These are phyloP conservation scores for Aspergillus tanneri DNA, from an alignment of 2,329 filamentous ascomycete genomes.

Conservation along the genomic window DNA sequence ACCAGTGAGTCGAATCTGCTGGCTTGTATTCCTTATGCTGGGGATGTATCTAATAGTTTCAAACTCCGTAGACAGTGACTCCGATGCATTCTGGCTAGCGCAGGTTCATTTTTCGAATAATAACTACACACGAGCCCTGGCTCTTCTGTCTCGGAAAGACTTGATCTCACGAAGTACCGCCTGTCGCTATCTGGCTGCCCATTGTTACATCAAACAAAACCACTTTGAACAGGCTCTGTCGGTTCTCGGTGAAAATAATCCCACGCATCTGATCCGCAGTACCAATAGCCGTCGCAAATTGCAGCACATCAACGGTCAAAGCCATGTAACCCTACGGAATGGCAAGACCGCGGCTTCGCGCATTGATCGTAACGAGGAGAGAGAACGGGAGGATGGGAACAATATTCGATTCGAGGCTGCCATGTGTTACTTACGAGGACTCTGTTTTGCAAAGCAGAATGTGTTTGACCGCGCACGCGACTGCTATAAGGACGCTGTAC, in stretches of 20 bases:
- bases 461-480: conserved; percentile 96
- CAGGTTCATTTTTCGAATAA: conserved; percentile 95
- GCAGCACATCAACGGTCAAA: conserved; percentile 61
- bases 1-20: conserved; percentile 64
- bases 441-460: conserved; percentile 96
- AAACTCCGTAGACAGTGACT: conserved; percentile 69
- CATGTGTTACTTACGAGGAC: conserved; percentile 92
- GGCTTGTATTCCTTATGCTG: not conserved
- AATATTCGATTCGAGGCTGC: conserved; percentile 87
- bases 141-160: conserved; percentile 80
- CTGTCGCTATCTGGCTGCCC: conserved; percentile 87
- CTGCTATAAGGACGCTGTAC: conserved; percentile 95
- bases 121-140: conserved; percentile 88
- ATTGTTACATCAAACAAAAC: conserved; percentile 90
- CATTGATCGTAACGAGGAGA: conserved; percentile 59
- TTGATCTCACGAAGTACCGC: conserved; percentile 77
- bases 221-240: conserved; percentile 84
- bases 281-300: conserved; percentile 69
- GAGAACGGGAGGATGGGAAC: conserved; percentile 66
- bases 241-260: conserved; percentile 88
- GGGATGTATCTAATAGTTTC: not conserved
- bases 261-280: conserved; percentile 78
- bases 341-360: conserved; percentile 50
- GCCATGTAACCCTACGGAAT: conserved; percentile 50
- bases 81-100: conserved; percentile 96